phyloP scores from a whole-genome alignment of 306 rosid species.

The Cucurbita argyrosperma region DNA sequence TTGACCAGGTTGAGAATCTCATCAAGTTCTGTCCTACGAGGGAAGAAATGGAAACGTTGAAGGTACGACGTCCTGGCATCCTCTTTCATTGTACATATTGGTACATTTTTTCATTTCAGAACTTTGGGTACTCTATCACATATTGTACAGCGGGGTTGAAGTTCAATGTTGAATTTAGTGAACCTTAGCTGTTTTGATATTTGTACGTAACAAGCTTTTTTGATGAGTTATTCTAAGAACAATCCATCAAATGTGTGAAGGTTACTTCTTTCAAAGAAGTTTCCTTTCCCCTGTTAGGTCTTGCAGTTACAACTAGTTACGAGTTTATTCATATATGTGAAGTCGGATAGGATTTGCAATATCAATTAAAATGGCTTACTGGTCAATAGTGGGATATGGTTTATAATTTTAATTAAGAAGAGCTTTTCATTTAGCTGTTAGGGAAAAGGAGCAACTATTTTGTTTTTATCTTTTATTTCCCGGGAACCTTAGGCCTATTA shows the following conservation, averaged over 20 bases:
- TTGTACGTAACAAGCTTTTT: background rate
- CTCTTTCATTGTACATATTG: background rate
- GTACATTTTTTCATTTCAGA: background rate
- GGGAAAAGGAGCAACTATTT: background rate
- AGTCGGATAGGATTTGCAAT: background rate
- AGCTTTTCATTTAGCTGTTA: background rate
- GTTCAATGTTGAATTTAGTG: background rate
- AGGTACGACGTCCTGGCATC: constrained; percentile 25
- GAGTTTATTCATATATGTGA: background rate
- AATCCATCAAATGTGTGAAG: background rate
- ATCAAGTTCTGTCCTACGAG: constrained; percentile 91
- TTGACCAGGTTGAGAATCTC: constrained; percentile 94
- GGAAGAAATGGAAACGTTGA: constrained; percentile 88
- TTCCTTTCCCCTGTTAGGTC: background rate
- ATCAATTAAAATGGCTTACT: background rate
- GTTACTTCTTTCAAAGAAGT: background rate
- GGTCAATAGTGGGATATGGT: background rate
- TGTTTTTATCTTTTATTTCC: background rate
- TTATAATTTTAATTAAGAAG: background rate
- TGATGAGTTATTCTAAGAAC: background rate
- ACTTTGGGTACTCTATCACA: background rate
- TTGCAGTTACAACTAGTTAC: background rate
- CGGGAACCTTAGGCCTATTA: background rate
- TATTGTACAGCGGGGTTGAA: background rate
- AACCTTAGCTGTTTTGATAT: background rate